A percentile compares a stretch with the other conserved stretches of the same genome.
Conservation (phyloP, 495 filamentous ascomycete genomes). For the Tuber aestivum region DNA sequence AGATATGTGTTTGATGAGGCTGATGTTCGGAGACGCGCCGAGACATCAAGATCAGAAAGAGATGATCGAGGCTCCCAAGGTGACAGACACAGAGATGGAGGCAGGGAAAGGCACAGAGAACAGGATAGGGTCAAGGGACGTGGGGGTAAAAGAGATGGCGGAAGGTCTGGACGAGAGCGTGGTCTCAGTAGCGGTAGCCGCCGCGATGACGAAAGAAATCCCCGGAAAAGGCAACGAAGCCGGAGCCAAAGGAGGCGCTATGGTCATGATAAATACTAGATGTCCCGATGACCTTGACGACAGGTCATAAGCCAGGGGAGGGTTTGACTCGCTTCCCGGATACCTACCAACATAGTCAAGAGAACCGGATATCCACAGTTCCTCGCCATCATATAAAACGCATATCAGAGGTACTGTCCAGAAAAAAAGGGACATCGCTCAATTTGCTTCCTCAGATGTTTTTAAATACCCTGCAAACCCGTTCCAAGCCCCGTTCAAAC, state of each 20-base stretch:
- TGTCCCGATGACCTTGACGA: background rate
- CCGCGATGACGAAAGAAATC: background rate
- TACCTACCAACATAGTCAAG: background rate
- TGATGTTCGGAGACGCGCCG: slow-evolving; percentile 50
- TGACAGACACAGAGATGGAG: slow-evolving; percentile 32
- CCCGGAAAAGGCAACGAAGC: slow-evolving; percentile 18
- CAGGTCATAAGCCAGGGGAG: background rate
- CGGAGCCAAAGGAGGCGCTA: slow-evolving; percentile 36
- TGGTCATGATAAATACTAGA: slow-evolving; percentile 20
- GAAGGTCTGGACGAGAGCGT: slow-evolving; percentile 30
- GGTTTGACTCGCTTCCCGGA: background rate
- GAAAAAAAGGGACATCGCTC: background rate
- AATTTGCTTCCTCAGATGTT: slow-evolving; percentile 1
- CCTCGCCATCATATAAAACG: background rate
- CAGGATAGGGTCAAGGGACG: slow-evolving; percentile 16
- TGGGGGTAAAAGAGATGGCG: slow-evolving; percentile 13
- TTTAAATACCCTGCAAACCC: background rate
- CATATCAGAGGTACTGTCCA: background rate
- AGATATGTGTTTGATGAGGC: slow-evolving; percentile 79
- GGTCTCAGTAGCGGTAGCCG: slow-evolving; percentile 20
- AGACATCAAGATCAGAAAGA: slow-evolving; percentile 41
- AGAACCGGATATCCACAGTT: background rate
- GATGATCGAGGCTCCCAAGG: slow-evolving; percentile 19
- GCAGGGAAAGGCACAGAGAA: slow-evolving; percentile 30
- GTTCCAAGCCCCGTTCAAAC: background rate